Evolutionary conservation across 1,284 basidiomycete species (phyloP).

Genomic region (Stereum hirsutum): DNA sequence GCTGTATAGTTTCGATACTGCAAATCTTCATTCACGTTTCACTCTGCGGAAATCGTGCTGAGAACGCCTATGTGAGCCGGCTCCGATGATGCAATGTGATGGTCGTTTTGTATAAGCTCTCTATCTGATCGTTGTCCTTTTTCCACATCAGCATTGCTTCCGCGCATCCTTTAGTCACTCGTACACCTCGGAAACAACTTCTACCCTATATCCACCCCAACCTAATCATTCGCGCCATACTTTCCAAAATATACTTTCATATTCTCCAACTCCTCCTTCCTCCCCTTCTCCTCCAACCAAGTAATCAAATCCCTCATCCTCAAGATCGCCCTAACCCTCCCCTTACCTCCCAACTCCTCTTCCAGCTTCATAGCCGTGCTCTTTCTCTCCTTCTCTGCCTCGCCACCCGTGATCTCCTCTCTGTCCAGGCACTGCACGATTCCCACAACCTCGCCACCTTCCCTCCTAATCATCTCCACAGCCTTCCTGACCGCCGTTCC

Average conservation of each 20-base stretch:
- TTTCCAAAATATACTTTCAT: conserved; percentile 80
- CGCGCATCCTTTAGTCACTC: no score
- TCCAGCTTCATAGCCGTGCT: conserved; percentile 87
- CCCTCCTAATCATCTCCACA: conserved; percentile 58
- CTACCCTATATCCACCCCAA: no score
- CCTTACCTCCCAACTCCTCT: conserved; percentile 55
- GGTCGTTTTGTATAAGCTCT: no score
- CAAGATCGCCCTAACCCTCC: conserved; percentile 68
- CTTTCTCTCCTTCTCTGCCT: no score
- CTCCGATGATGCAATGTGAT: no score
- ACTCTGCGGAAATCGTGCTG: no score
- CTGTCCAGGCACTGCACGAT: conserved; percentile 89
- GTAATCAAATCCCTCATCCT: conserved; percentile 81
- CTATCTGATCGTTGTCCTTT: no score
- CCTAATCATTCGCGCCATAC: conserved; percentile 60
- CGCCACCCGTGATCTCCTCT: conserved; percentile 77
- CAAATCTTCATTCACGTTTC: no score
- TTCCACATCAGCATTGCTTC: no score
- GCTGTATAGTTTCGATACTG: no score
- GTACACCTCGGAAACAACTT: no score
- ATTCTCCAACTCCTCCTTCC: conserved; percentile 53
- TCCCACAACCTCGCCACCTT: conserved; percentile 78
- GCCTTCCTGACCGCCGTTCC: conserved; percentile 87
- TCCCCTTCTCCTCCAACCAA: conserved; percentile 70
- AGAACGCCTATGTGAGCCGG: no score